Base-by-base conservation (phyloP, 768 basidiomycete species). In the Mycena haematopus region DNA sequence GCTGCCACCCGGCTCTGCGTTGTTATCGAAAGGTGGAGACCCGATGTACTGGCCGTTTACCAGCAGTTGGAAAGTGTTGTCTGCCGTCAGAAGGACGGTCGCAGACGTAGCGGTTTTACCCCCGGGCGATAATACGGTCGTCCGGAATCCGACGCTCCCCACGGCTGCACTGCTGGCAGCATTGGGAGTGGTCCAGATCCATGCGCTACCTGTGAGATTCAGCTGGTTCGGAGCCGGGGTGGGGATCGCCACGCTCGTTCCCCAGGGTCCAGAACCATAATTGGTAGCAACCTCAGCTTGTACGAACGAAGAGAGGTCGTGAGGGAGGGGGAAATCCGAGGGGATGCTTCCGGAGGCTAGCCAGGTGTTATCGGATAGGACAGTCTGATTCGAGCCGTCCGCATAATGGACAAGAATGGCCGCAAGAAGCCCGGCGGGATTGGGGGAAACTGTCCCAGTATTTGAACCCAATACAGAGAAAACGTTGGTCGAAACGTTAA, bases 201-300 rank as follows among this genome's bases (percentile, higher is more conserved):
- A 63, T 14, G 31, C 1, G 50, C 65, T 67, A 6, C 62, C 62
- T 8, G 33, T 58, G 2, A 67, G 33, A 27, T 25, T 45, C 42
- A 46, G 42, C 0, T 52, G 8, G 27, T 42, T 52, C 10, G n/a
- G 21, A 9, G 14, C 35, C 21, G 33, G 54, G 21, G 14, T 42
- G 33, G 19, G 22, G 6, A 60, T 11, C 7, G 44, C 33, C 24
- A 52, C 31, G 36, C 29, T 35, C 29, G 38, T 60, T 5, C 50
- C 62, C 66, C 66, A 67, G 6, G 62, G 46, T 0, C 66, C 66
- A 7, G 27, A 14, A 9, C 66, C 66, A n/a, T 57, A 67, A 25
- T 24, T 13, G 22, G 56, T 31, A 8, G 58, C 62, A 33, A 60
- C 46, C 9, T 56, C 19, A 10, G 62, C 66, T 6, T 21, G 8